These are phyloP conservation scores for Phoma sp. DNA, from an alignment of 2,329 filamentous ascomycete genomes.

Conservation along the genomic window DNA sequence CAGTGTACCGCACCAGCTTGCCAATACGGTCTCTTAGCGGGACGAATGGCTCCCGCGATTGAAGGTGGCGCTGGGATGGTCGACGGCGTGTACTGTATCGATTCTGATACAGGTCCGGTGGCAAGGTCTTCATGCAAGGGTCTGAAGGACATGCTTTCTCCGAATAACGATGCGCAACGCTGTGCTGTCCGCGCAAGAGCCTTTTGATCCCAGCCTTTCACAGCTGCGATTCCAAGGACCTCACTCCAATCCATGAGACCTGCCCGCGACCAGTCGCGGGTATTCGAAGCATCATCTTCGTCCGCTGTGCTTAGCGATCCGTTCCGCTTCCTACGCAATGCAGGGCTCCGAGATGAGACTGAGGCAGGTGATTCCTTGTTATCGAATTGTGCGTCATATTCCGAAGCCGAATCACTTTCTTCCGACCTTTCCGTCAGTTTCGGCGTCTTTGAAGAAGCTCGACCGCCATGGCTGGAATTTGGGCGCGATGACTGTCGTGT, in stretches of 20 bases:
- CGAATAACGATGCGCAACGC: constrained; percentile 78
- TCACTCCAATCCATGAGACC: constrained; percentile 75
- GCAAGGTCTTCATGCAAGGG: constrained; percentile 56
- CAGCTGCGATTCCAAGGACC: constrained; percentile 76
- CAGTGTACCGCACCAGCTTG: constrained; percentile 36
- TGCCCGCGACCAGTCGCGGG: constrained; percentile 20
- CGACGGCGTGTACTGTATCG: constrained; percentile 45
- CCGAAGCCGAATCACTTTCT: constrained; percentile 52
- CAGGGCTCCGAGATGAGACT: not conserved
- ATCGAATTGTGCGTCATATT: constrained; percentile 38
- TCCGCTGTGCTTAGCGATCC: constrained; percentile 18
- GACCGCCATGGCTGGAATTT: constrained; percentile 2
- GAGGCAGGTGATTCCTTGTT: not conserved
- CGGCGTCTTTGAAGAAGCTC: not conserved
- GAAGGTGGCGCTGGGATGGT: constrained; percentile 27
- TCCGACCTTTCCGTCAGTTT: constrained; percentile 27
- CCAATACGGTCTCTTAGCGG: constrained; percentile 36
- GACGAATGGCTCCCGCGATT: not conserved
- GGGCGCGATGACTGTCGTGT: constrained; percentile 20
- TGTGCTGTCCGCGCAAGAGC: constrained; percentile 72
- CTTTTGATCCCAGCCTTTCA: constrained; percentile 70
- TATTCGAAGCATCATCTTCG: constrained; percentile 17
- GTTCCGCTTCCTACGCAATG: constrained; percentile 17
- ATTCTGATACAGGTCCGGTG: constrained; percentile 28
- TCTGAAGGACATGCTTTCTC: constrained; percentile 70